phyloP scores from a whole-genome alignment of 2,329 filamentous ascomycete genomes.

The Aspergillus puulaauensis region DNA sequence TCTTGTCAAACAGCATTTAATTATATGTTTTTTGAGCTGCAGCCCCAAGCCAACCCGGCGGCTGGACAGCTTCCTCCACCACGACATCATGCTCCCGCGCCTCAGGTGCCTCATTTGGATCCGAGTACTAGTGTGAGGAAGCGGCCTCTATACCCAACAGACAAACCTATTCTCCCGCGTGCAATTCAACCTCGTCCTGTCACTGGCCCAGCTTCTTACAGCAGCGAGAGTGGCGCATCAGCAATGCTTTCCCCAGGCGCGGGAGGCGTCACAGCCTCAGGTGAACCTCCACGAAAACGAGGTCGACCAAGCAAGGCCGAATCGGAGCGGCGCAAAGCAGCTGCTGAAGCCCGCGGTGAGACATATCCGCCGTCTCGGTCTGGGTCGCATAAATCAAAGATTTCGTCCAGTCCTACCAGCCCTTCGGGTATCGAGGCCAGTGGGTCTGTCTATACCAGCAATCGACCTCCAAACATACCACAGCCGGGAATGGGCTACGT shows the following conservation, averaged over 20 bases:
- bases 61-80: slow-evolving; percentile 17
- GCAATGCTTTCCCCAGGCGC: slow-evolving; percentile 35
- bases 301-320: slow-evolving; percentile 46
- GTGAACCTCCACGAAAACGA: slow-evolving; percentile 41
- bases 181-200: slow-evolving; percentile 43
- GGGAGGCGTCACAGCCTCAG: slow-evolving; percentile 23
- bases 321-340: slow-evolving; percentile 38
- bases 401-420: slow-evolving; percentile 31
- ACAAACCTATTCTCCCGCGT: slow-evolving; percentile 33
- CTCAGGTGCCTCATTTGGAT: slow-evolving; percentile 25
- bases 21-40: slow-evolving; percentile 32
- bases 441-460: slow-evolving; percentile 19
- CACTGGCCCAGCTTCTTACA: slow-evolving; percentile 32
- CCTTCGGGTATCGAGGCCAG: slow-evolving; percentile 25
- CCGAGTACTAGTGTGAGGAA: slow-evolving; percentile 27
- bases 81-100: slow-evolving; percentile 23
- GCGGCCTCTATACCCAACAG: slow-evolving; percentile 30
- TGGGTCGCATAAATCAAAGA: slow-evolving; percentile 26
- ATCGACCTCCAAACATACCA: slow-evolving; percentile 14
- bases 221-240: slow-evolving; percentile 34
- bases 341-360: slow-evolving; percentile 40
- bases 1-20: slow-evolving; percentile 37
- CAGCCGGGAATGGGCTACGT: slow-evolving; percentile 24
- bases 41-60: slow-evolving; percentile 16
- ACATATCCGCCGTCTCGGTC: slow-evolving; percentile 36